Evolutionary conservation across 2,329 filamentous ascomycete species (phyloP).

Genomic region (Fusarium sp.): DNA sequence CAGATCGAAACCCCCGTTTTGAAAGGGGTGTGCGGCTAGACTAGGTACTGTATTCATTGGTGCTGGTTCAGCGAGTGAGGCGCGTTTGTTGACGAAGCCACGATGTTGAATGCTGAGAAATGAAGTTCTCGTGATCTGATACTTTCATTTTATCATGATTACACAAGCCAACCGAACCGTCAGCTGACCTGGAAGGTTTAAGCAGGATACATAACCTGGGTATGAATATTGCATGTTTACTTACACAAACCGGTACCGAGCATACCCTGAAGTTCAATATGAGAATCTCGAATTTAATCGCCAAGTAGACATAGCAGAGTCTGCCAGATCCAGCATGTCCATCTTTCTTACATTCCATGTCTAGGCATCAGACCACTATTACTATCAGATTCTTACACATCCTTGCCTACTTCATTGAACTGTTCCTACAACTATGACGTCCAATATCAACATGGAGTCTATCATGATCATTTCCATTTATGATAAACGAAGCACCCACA

Average conservation of each 20-base stretch:
- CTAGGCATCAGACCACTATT: neutral
- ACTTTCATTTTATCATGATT: neutral
- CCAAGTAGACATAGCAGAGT: neutral
- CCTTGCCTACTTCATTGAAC: neutral
- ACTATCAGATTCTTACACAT: neutral
- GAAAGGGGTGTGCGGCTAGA: conserved; percentile 29
- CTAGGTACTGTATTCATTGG: conserved; percentile 1
- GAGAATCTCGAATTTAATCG: conserved; percentile 11
- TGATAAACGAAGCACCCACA: conserved; percentile 2
- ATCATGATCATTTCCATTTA: conserved; percentile 24
- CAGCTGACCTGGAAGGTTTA: neutral
- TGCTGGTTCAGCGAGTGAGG: conserved; percentile 18
- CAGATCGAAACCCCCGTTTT: conserved; percentile 21
- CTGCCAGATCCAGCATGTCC: neutral
- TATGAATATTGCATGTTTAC: neutral
- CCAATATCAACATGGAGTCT: conserved; percentile 18
- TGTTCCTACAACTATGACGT: conserved; percentile 2
- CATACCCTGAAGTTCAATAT: conserved; percentile 14
- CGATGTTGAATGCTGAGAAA: conserved; percentile 21
- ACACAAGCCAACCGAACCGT: neutral
- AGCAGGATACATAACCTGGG: neutral
- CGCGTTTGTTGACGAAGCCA: conserved; percentile 13
- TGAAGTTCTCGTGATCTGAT: conserved; percentile 18
- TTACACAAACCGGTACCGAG: neutral
- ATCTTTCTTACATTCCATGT: neutral